A percentile compares a stretch with the other conserved stretches of the same genome.
These are phyloP conservation scores for Tetrapisispora pingtungensis DNA, from an alignment of 805 yeast species.

Conservation along the genomic window DNA sequence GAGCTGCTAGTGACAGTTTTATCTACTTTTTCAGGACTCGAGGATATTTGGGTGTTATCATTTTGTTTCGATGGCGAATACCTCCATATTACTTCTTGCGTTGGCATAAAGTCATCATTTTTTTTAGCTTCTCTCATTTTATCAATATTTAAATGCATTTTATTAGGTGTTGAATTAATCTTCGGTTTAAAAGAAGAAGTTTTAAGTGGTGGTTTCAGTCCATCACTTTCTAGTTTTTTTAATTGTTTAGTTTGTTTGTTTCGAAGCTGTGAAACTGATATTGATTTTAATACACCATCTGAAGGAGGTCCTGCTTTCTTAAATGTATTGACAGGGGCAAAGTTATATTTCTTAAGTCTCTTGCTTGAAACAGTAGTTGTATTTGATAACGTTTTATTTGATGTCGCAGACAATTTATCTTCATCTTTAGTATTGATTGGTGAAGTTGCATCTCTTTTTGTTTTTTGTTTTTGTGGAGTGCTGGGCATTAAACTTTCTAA, in stretches of 20 bases:
- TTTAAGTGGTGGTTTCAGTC: conserved; percentile 1
- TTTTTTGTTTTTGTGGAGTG: conserved; percentile 3
- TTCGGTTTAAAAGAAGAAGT: background rate
- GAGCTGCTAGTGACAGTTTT: conserved; percentile 4
- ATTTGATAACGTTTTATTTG: too few species aligned
- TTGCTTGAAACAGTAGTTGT: background rate
- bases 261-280: conserved; percentile 25
- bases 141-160: background rate
- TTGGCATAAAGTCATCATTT: conserved; percentile 6
- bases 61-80: conserved; percentile 19
- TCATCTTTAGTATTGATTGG: background rate
- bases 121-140: background rate
- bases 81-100: conserved; percentile 28
- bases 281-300: conserved; percentile 17
- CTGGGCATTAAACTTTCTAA: background rate
- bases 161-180: background rate
- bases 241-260: conserved; percentile 9
- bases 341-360: conserved; percentile 17
- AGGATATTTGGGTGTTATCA: conserved; percentile 7
- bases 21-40: conserved; percentile 13
- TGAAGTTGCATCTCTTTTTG: conserved; percentile 2
- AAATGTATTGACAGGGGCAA: conserved; percentile 23
- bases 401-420: background rate
- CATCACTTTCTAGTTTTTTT: background rate
- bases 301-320: background rate